Conservation (phyloP, 768 basidiomycete genomes). For the Dioszegia hungarica region DNA sequence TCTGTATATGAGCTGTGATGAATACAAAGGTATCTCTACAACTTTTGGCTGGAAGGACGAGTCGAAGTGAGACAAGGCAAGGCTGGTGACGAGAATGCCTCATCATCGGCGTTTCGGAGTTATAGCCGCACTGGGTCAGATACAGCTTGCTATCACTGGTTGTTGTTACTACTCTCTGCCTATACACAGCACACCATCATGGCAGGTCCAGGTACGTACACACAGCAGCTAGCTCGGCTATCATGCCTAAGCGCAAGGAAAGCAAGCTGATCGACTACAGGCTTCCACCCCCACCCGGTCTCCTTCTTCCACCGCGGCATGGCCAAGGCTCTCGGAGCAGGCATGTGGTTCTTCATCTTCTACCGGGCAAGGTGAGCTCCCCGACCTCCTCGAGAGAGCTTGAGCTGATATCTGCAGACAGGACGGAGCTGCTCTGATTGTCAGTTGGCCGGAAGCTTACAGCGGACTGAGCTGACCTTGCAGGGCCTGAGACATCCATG, state of each 20-base stretch:
- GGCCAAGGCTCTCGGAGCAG: conserved; percentile 78
- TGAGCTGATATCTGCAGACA: conserved; percentile 54
- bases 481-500: conserved; percentile 56
- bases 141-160: too few relatives aligned
- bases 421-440: conserved; percentile 70
- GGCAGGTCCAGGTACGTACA: conserved; percentile 9
- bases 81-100: too few relatives aligned
- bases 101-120: conserved; percentile 10
- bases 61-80: too few relatives aligned
- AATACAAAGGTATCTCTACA: background rate
- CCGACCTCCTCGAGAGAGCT: background rate
- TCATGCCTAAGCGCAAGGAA: background rate
- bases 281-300: conserved; percentile 84
- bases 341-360: conserved; percentile 99
- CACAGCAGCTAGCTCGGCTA: background rate
- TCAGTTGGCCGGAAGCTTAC: conserved; percentile 45
- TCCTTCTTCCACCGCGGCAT: conserved; percentile 70
- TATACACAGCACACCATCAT: background rate
- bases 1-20: background rate
- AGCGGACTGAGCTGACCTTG: conserved; percentile 8
- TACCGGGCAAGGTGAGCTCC: conserved; percentile 77
- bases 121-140: conserved; percentile 7
- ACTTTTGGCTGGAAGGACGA: conserved; percentile 11
- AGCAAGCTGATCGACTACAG: conserved; percentile 41
- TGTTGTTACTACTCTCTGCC: too few relatives aligned